These are phyloP conservation scores for Jatropha curcas DNA, from an alignment of 345 rosid species.

Conservation along the genomic window DNA sequence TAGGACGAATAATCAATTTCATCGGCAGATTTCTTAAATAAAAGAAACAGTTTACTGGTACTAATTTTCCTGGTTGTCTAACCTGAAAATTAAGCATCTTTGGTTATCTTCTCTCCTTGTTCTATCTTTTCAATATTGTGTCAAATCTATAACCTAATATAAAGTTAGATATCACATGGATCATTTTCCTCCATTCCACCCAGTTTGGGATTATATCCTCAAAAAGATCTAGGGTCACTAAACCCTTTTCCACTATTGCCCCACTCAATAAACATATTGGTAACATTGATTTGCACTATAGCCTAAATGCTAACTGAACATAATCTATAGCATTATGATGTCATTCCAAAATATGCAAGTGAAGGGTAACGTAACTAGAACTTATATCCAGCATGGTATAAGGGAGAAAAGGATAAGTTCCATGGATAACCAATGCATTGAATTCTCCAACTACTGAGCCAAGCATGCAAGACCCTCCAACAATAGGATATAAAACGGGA, in stretches of 20 bases:
- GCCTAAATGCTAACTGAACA: not conserved
- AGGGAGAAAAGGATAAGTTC: not conserved
- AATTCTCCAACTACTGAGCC: not conserved
- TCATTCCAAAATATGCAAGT: not conserved
- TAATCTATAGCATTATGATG: not conserved
- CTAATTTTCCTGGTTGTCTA: too few species aligned
- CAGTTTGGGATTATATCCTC: not conserved
- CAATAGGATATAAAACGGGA: not conserved
- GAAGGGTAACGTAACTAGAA: not conserved
- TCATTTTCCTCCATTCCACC: not conserved
- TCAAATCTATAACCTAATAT: too few species aligned
- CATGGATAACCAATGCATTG: not conserved
- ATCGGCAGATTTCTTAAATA: too few species aligned
- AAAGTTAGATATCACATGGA: too few species aligned
- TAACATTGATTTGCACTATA: not conserved
- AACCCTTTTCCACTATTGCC: not conserved
- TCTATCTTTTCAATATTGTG: too few species aligned
- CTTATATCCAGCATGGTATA: not conserved
- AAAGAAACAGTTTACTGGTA: too few species aligned
- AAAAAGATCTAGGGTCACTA: not conserved
- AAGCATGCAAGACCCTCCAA: not conserved
- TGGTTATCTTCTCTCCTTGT: too few species aligned
- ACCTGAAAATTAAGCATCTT: too few species aligned
- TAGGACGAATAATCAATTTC: too few species aligned
- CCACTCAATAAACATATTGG: not conserved